phyloP scores from a whole-genome alignment of 257 asterid species.

The Marsdenia floribunda region DNA sequence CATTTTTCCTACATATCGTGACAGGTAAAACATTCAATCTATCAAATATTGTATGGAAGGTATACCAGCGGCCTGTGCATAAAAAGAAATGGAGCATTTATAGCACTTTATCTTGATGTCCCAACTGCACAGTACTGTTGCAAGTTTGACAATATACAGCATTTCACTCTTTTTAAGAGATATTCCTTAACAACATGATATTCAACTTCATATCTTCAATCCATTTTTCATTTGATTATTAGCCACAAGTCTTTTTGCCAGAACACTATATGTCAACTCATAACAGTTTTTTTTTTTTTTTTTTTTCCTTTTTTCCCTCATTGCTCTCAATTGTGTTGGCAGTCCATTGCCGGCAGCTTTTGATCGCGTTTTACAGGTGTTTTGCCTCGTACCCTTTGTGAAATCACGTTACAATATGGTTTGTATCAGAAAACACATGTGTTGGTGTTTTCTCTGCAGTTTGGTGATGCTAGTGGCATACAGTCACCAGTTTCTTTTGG shows the following conservation, averaged over 20 bases:
- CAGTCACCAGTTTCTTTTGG: slow-evolving; percentile 99
- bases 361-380: slow-evolving; percentile 84
- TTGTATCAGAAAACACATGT: slow-evolving; percentile 16
- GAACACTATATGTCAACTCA: not conserved
- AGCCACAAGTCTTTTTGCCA: not conserved
- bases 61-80: not conserved
- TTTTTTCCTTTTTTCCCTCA: slow-evolving; percentile 11
- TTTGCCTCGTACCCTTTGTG: slow-evolving; percentile 16
- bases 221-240: not conserved
- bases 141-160: not conserved
- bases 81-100: not conserved
- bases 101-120: not conserved
- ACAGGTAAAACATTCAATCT: slow-evolving; percentile 45
- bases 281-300: not conserved
- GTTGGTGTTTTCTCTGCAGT: slow-evolving; percentile 45
- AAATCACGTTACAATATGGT: slow-evolving; percentile 20
- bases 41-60: not conserved
- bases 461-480: slow-evolving; percentile 97
- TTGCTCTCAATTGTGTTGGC: slow-evolving; percentile 23
- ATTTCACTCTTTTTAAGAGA: not conserved
- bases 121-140: not conserved
- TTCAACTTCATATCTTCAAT: not conserved
- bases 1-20: slow-evolving; percentile 87
- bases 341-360: slow-evolving; percentile 90
- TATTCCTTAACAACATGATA: not conserved